Evolutionary conservation across 164 flowering plant species (phyloP), one percentile per base, ranked within the genome.

Genomic region (Vitis labrusca): DNA sequence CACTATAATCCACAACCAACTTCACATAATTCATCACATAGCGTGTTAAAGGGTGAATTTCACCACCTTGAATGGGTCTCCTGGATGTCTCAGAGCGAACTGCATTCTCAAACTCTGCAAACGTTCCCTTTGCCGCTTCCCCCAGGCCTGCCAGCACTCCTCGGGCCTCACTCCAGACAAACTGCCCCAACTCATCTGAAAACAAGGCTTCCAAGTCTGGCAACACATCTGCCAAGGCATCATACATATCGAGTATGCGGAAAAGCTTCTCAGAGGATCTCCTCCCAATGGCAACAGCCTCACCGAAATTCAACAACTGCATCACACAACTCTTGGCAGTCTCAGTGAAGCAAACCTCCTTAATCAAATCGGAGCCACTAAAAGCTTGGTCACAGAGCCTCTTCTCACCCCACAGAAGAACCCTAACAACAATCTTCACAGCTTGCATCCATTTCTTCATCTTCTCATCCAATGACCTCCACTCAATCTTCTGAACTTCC

Each of bases 391-490:
- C 95, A 56, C 95, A 91, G 0, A 96, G 85, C 44, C 72, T 78
- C 76, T 81, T 88, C 77, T 96, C 99, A 2, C 88, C 87, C 1
- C 80, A 15, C 44, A 95, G 61, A 49, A 91, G 77, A 58, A 88
- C 83, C 71, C 84, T 77, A 61, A 87, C 81, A 9, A 78, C 77
- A 19, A 88, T 77, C 79, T 93, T 96, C 16, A 93, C 78, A 5
- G 90, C 93, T 61, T 84, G 91, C 32, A 81, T 71, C 99, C 99
- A 96, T 30, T 83, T 93, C 91, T 85, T 93, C 95, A 96, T 92
- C 78, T 90, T 91, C 78, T 90, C 97, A 75, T 90, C 98, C 81
- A 96, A 76, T 0, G 69, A 48, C 11, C 50, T 78, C 98, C 98
- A 91, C 64, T 89, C 97, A 53, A 89, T 85, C 81, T 73, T 91